Evolutionary conservation across 192 early-diverging fungal genomes (phyloP), one percentile per base, ranked within the genome.

Genomic region (Rhizoclosmatium globosum): DNA sequence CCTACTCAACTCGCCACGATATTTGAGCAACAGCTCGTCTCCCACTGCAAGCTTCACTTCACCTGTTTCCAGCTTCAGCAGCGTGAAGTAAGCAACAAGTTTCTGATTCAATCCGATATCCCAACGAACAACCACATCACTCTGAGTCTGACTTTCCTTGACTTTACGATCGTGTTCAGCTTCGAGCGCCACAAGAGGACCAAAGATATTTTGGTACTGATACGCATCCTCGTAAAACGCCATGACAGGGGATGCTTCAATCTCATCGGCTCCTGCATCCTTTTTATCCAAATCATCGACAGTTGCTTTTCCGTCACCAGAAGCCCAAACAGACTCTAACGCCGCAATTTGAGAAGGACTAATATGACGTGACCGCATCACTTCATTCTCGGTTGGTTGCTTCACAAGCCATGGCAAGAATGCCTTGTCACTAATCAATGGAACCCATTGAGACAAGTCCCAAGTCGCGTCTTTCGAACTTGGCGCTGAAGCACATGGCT

Each of bases 391-490:
- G 3, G 92, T 86, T 3, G 98, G 98, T 21, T 92, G 87, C 59
- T 94, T 96, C 17, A 99, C 95, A 19, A 99, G 87, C 98, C 98
- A 99, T 44, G 92, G 91, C 46, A 99, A 83, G 64, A 99, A 95
- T 50, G 93, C 92, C n/a, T 96, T 89, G 79, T 99, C 96, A 71
- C 94, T 93, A 68, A 99, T 97, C 78, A 99, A 88, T 15, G 98
- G 96, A 81, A 95, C 89, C 98, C 98, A 99, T 76, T 98, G 96
- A 15, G 91, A 89, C 11, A 96, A 89, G 78, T 99, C 97, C 98
- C 98, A 99, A 79, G 92, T 95, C 85, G 94, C 90, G 77, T 98
- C 97, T 83, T 98, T 97, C 50, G 77, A 62, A 71, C 92, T 92
- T 43, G 95, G 91, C 64, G 92, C 89, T n/a, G 93, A 92, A 0